phyloP scores from a whole-genome alignment of 208 protist species.

The Trypanosoma rangeli region DNA sequence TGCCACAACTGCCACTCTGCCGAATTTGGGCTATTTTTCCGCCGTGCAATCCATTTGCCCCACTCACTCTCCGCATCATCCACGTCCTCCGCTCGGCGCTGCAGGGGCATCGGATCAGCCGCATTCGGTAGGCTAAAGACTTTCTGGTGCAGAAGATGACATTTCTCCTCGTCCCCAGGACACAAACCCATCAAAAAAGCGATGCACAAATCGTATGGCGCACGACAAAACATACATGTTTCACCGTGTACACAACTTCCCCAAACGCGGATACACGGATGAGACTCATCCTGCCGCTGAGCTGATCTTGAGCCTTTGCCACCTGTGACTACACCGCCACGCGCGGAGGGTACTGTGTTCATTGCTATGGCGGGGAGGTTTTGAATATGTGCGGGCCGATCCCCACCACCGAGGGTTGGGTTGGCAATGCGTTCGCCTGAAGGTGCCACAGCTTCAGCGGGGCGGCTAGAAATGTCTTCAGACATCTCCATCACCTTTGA shows the following conservation, averaged over 20 bases:
- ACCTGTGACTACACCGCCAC: conserved; percentile 9
- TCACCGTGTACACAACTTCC: conserved; percentile 71
- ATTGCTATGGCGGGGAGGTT: conserved; percentile 72
- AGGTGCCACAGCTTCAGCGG: conserved; percentile 80
- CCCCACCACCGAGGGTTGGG: conserved; percentile 40
- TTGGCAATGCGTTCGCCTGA: conserved; percentile 63
- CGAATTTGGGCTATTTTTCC: conserved; percentile 67
- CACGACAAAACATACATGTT: conserved; percentile 70
- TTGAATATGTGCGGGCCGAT: conserved; percentile 43
- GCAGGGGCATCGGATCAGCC: conserved; percentile 27
- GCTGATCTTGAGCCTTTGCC: conserved; percentile 5
- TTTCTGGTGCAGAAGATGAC: conserved; percentile 16
- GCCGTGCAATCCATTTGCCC: conserved; percentile 56
- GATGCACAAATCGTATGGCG: conserved; percentile 67
- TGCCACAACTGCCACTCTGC: conserved; percentile 87
- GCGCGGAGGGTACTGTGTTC: conserved; percentile 36
- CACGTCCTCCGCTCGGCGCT: conserved; percentile 21
- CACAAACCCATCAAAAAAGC: conserved; percentile 83
- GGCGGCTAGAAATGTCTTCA: conserved; percentile 67
- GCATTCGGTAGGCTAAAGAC: conserved; percentile 48
- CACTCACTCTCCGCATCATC: conserved; percentile 33
- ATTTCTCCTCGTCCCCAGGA: conserved; percentile 17
- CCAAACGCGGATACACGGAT: conserved; percentile 78
- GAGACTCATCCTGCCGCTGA: conserved; percentile 8
- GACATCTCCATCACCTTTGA: conserved; percentile 57